Conservation (phyloP, 2,329 filamentous ascomycete species). For the Arthrobotrys megalospora region DNA sequence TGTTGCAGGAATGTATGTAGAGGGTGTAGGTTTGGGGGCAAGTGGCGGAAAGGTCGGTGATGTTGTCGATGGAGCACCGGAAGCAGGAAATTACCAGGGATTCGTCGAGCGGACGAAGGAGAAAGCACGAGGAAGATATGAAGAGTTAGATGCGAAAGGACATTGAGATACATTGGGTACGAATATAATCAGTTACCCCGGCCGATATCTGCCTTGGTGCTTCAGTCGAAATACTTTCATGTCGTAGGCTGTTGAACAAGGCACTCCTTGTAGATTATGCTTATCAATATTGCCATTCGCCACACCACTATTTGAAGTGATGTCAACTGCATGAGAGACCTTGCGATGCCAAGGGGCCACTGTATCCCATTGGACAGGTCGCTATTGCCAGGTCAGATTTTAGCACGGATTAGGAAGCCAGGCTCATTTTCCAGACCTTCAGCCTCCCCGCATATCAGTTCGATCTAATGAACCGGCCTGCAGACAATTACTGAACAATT, state of each 20-base stretch:
- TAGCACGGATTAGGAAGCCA: slow-evolving; percentile 29
- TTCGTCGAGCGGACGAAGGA: slow-evolving; percentile 78
- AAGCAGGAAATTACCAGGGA: slow-evolving; percentile 73
- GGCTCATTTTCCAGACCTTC: not conserved
- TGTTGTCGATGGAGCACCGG: slow-evolving; percentile 75
- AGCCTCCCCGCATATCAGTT: not conserved
- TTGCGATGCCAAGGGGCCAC: not conserved
- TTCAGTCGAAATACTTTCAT: not conserved
- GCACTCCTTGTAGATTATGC: not conserved
- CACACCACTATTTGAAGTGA: slow-evolving; percentile 6
- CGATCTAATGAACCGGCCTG: not conserved
- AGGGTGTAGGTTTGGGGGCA: slow-evolving; percentile 79
- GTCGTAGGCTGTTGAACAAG: not conserved
- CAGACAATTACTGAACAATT: slow-evolving; percentile 29
- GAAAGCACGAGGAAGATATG: slow-evolving; percentile 77
- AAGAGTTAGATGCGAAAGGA: slow-evolving; percentile 69
- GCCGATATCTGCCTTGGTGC: not conserved
- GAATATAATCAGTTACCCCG: not conserved
- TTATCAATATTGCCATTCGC: slow-evolving; percentile 21
- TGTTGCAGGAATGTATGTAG: slow-evolving; percentile 76
- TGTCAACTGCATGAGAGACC: slow-evolving; percentile 2
- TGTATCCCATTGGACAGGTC: not conserved
- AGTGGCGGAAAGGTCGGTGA: slow-evolving; percentile 80
- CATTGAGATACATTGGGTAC: slow-evolving; percentile 7
- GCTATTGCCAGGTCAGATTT: slow-evolving; percentile 50